Evolutionary conservation across 2,329 filamentous ascomycete species (phyloP), one percentile per base, ranked within the genome.

Genomic region (Fusarium domesticum): DNA sequence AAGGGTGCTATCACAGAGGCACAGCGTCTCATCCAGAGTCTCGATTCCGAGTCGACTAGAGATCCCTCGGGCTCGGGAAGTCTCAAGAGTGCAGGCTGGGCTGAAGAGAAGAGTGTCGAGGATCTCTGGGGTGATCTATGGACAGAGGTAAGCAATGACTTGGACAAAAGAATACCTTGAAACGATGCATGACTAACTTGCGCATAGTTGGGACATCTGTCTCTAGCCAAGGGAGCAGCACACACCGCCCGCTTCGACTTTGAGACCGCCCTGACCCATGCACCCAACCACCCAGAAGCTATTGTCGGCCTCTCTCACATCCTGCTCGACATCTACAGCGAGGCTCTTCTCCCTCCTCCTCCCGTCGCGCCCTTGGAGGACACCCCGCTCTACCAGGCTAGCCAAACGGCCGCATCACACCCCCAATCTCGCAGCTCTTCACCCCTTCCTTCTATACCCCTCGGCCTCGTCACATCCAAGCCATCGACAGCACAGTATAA

Each of bases 251-350:
- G 89, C 12, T 74, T 79, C 18, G 76, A 87, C 52, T 96, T 92
- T 59, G 93, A 98, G 66, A 79, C 84, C 45, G 89, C 91, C 12
- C 72, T 98, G 15, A 81, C 84, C 18, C 83, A 90, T 62, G 87
- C 81, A 50, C 83, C 86, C 1, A 83, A 97, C 61, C 92, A 98
- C 56, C 77, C 87, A 0, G 75, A 76, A 12, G 89, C 88, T 23
- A 95, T 87, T 18, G 81, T 96, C 28, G 88, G 87, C 1, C 71
- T 98, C 17, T 89, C 89, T 15, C 87, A 87, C 56, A 84, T 97
- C 30, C 76, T 98, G 6, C 77, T 97, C 37, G 90, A 96, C 60
- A 83, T 95, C 16, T 95, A 92, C 68, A 82, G 74, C 55, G 77
- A 88, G 64, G 76, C 80, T 37, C 69, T 88, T 16, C 75, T 85